Evolutionary conservation across 2,329 filamentous ascomycete genomes (phyloP).

Genomic region (Alternaria metachromatica): DNA sequence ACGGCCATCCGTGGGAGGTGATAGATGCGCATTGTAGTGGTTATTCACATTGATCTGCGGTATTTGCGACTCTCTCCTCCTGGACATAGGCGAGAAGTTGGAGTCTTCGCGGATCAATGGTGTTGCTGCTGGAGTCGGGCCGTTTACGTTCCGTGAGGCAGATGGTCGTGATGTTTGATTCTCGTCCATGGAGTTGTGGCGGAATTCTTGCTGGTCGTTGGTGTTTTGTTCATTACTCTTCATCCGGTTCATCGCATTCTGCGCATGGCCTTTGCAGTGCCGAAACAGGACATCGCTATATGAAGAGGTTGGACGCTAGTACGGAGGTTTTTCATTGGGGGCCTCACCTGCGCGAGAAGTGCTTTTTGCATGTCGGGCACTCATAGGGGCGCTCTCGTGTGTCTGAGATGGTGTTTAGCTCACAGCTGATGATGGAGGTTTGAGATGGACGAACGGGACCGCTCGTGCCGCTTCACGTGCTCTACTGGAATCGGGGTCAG

Average conservation of each 20-base stretch:
- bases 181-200: constrained; percentile 21
- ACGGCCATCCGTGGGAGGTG: constrained; percentile 18
- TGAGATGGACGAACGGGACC: constrained; percentile 56
- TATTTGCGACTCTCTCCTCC: constrained; percentile 33
- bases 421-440: background rate
- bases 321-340: constrained; percentile 12
- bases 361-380: constrained; percentile 61
- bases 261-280: constrained; percentile 59
- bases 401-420: constrained; percentile 49
- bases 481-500: constrained; percentile 38
- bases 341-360: constrained; percentile 60
- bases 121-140: constrained; percentile 25
- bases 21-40: constrained; percentile 23
- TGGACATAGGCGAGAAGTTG: constrained; percentile 34
- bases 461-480: constrained; percentile 62
- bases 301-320: constrained; percentile 26
- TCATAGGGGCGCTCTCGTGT: constrained; percentile 63
- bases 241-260: constrained; percentile 48
- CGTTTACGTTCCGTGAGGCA: constrained; percentile 24
- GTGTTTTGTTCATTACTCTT: constrained; percentile 35
- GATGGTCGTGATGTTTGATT: constrained; percentile 24
- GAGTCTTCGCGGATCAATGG: constrained; percentile 33
- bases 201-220: constrained; percentile 32
- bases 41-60: constrained; percentile 28
- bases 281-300: constrained; percentile 58